Percentiles rank a stretch among this genome's conserved stretches.
These are phyloP conservation scores for Setomelanomma holmii DNA, from an alignment of 2,329 filamentous ascomycete species.

Conservation along the genomic window DNA sequence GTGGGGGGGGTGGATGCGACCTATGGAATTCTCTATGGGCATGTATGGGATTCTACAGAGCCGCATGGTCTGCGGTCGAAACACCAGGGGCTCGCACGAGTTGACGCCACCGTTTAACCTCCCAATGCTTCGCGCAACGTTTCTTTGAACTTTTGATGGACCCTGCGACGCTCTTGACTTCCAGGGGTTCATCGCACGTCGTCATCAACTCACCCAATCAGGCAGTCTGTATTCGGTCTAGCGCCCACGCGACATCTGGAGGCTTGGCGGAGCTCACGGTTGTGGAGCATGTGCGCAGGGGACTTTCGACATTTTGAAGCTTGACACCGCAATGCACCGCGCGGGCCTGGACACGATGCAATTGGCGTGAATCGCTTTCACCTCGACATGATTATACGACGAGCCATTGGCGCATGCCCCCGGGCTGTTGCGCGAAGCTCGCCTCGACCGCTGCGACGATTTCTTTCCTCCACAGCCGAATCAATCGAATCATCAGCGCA, in stretches of 20 bases:
- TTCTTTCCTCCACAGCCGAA: constrained; percentile 43
- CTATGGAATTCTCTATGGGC: not conserved
- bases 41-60: constrained; percentile 9
- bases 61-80: not conserved
- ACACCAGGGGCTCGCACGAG: not conserved
- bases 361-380: not conserved
- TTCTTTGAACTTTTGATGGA: not conserved
- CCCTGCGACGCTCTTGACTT: not conserved
- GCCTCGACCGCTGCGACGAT: constrained; percentile 29
- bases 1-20: constrained; percentile 2
- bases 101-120: not conserved
- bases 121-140: not conserved
- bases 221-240: no score
- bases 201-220: no score
- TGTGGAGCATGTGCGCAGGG: not conserved
- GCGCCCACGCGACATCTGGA: not conserved
- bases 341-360: not conserved
- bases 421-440: constrained; percentile 43
- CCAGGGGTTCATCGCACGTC: no score
- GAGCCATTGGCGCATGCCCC: constrained; percentile 11
- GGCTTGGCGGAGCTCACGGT: not conserved
- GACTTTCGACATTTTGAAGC: not conserved
- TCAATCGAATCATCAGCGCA: constrained; percentile 39
- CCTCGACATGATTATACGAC: constrained; percentile 13
- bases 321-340: not conserved